phyloP scores from a whole-genome alignment of 2,329 filamentous ascomycete genomes.

The Chaetomium sp. region DNA sequence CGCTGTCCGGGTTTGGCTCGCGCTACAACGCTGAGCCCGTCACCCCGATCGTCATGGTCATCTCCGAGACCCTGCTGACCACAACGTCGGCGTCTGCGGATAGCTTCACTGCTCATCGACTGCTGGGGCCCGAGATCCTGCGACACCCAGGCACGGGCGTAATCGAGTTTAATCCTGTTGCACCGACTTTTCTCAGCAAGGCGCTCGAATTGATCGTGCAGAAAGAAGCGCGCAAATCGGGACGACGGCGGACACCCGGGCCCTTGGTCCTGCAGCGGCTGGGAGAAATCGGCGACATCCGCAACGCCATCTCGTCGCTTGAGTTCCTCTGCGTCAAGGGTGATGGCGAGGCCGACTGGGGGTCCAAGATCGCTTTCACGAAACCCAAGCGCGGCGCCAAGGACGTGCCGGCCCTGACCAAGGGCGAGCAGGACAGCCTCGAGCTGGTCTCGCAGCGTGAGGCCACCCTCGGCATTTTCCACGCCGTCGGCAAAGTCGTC shows the following conservation, averaged over 20 bases:
- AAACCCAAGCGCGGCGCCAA: constrained; percentile 59
- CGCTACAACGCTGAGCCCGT: constrained; percentile 40
- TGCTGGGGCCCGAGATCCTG: constrained; percentile 80
- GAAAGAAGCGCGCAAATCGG: constrained; percentile 78
- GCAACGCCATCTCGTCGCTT: constrained; percentile 84
- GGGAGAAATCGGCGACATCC: constrained; percentile 82
- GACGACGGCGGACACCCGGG: constrained; percentile 67
- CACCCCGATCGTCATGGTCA: constrained; percentile 76
- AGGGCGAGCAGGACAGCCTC: constrained; percentile 71
- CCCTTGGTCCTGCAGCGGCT: constrained; percentile 71
- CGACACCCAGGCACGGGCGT: constrained; percentile 70
- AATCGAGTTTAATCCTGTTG: constrained; percentile 91
- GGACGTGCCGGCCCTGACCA: constrained; percentile 56
- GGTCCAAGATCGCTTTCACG: constrained; percentile 63
- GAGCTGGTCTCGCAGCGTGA: constrained; percentile 80
- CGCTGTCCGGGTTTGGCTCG: constrained; percentile 42
- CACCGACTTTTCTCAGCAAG: constrained; percentile 76
- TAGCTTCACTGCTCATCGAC: constrained; percentile 84
- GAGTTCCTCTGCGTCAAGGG: constrained; percentile 87
- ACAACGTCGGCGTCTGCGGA: constrained; percentile 80
- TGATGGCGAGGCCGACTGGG: constrained; percentile 67
- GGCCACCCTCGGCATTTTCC: constrained; percentile 86
- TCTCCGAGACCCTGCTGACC: constrained; percentile 84
- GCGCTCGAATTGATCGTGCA: constrained; percentile 74
- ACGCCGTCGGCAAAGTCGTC: constrained; percentile 90